These are phyloP conservation scores for Raffaelea deltoideospora DNA, from an alignment of 2,329 filamentous ascomycete species.

Conservation along the genomic window DNA sequence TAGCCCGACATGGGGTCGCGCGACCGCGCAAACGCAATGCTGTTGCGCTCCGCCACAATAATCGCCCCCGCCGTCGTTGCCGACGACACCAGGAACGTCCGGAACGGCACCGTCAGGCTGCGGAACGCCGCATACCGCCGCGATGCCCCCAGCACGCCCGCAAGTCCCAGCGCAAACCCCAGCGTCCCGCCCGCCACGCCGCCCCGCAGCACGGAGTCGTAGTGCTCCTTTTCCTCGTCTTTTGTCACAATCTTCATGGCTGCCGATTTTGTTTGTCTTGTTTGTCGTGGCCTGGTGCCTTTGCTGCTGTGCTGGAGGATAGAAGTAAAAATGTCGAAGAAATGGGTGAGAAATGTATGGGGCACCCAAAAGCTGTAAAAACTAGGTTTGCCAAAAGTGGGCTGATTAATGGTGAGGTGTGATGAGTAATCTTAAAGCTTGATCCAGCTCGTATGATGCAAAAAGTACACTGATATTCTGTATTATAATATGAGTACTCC, in stretches of 20 bases:
- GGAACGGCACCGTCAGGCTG: conserved; percentile 73
- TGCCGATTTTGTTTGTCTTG: conserved; percentile 11
- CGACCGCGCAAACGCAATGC: conserved; percentile 48
- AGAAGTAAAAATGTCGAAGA: too few relatives aligned
- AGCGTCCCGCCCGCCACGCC: conserved; percentile 57
- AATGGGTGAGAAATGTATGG: too few relatives aligned
- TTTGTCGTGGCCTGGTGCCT: neutral
- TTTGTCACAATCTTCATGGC: conserved; percentile 91
- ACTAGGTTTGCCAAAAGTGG: too few relatives aligned
- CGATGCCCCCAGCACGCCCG: conserved; percentile 52
- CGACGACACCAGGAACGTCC: conserved; percentile 76
- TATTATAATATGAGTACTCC: too few relatives aligned
- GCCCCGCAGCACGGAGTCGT: conserved; percentile 64
- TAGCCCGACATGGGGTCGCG: conserved; percentile 55
- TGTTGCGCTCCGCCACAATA: conserved; percentile 64
- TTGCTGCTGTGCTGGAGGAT: too few relatives aligned
- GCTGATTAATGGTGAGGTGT: too few relatives aligned
- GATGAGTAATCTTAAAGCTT: too few relatives aligned
- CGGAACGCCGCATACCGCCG: conserved; percentile 66
- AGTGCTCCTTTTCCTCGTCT: conserved; percentile 82
- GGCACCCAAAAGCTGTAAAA: too few relatives aligned
- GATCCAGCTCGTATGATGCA: too few relatives aligned
- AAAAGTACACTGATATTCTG: too few relatives aligned
- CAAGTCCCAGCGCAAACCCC: conserved; percentile 52
- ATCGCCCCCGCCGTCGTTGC: conserved; percentile 75